Conservation (phyloP, 1,139 yeast genomes). For the Candida freyschussii region DNA sequence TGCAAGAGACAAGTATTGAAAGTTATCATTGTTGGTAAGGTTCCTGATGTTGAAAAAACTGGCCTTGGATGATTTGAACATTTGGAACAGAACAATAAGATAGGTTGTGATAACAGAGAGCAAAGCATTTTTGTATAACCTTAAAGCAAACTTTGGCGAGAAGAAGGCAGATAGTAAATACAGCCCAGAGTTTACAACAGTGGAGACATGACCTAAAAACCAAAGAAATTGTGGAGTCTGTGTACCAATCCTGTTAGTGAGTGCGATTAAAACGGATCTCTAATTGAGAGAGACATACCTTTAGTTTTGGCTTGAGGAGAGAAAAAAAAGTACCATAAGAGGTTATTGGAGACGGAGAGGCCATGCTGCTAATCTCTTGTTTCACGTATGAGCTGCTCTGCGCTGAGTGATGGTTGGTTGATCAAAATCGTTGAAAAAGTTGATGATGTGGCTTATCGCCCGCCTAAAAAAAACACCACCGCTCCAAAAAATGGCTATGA, state of each 20-base stretch:
- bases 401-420: too few relatives aligned
- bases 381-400: too few relatives aligned
- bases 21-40: slow-evolving; percentile 51
- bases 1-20: slow-evolving; percentile 59
- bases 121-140: slow-evolving; percentile 47
- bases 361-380: too few relatives aligned
- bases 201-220: slow-evolving; percentile 61
- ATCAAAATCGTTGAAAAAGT: too few relatives aligned
- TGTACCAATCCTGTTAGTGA: slow-evolving; percentile 1
- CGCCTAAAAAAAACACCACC: too few relatives aligned
- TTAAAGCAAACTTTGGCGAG: slow-evolving; percentile 31
- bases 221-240: slow-evolving; percentile 34
- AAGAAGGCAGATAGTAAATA: slow-evolving; percentile 43
- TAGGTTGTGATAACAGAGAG: slow-evolving; percentile 61
- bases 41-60: slow-evolving; percentile 28
- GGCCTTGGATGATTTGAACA: slow-evolving; percentile 26
- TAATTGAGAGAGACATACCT: slow-evolving; percentile 5
- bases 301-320: slow-evolving; percentile 12
- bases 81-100: slow-evolving; percentile 63
- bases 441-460: too few relatives aligned
- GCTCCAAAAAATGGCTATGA: not conserved
- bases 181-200: slow-evolving; percentile 50
- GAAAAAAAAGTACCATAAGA: slow-evolving; percentile 8
- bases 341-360: not conserved
- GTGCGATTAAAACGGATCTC: not conserved